Evolutionary conservation across 179 eudicot genomes (phyloP), one percentile per base, ranked within the genome.

Genomic region (Beta macrorhiza): DNA sequence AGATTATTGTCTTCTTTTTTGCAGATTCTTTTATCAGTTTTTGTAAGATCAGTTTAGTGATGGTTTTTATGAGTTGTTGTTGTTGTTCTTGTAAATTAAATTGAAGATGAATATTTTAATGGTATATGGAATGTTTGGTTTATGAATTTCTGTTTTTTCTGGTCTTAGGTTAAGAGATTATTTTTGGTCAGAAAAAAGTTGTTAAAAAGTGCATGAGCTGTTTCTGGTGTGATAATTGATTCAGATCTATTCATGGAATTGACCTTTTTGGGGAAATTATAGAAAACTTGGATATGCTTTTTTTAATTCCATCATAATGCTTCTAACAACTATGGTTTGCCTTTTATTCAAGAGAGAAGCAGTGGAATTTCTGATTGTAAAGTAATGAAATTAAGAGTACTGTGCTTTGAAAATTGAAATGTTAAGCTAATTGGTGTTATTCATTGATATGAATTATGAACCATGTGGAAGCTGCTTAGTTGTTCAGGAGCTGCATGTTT

Each of bases 241-340:
- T 76, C 74, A 69, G 83, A 75, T 81, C 79, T 81, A 45, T 75
- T 75, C 53, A 75, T 81, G 67, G 65, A 22, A 47, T 74, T 45
- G 67, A 55, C 74, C 67, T 53, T 67, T 70, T 14, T 15, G 51
- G 74, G 58, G 25, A 32, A 63, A 61, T 20, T 71, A n/a, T 71
- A 29, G 75, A 52, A 29, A 65, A 77, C 16, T 14, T 63, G 20
- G 61, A 42, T 52, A 9, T 77, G 45, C 17, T 58, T n/a, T 37
- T 37, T 37, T 17, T 16, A 29, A 49, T 58, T 13, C 25, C 59
- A 47, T 25, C 52, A 70, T 70, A 20, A 58, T 68, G 32, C 32
- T 19, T 14, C 20, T 7, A 3, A 49, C 5, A 47, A 17, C 8
- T n/a, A 25, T 75, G 13, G 75, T 14, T 47, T 76, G 57, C 55